Evolutionary conservation across 179 eudicot species (phyloP).

Genomic region (Vitellaria paradoxa): DNA sequence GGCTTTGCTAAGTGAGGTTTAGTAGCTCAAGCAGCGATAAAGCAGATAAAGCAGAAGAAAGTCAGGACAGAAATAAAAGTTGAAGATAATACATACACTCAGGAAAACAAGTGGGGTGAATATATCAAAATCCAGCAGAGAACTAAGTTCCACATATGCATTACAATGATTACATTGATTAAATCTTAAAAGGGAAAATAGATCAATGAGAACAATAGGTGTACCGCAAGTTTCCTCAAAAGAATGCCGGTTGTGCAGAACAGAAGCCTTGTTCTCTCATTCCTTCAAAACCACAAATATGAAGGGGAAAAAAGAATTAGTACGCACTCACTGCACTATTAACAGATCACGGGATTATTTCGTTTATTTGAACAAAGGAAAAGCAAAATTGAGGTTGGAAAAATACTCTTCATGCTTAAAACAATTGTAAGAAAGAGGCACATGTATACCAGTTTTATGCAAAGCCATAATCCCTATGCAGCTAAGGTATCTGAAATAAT

Average conservation of each 20-base stretch:
- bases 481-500: neutral
- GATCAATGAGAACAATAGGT: slow-evolving; percentile 16
- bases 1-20: neutral
- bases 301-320: slow-evolving; percentile 3
- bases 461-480: neutral
- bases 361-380: neutral
- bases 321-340: neutral
- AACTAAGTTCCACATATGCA: neutral
- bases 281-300: slow-evolving; percentile 45
- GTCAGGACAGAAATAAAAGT: neutral
- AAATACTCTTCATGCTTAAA: neutral
- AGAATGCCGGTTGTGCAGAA: slow-evolving; percentile 99
- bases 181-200: neutral
- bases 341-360: neutral
- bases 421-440: neutral
- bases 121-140: neutral
- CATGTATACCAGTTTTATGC: neutral
- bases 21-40: slow-evolving; percentile 7
- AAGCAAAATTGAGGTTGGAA: neutral
- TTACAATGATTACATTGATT: neutral
- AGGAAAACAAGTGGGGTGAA: neutral
- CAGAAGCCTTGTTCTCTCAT: slow-evolving; percentile 81
- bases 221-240: slow-evolving; percentile 81
- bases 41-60: neutral
- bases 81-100: neutral